Evolutionary conservation across 768 basidiomycete species (phyloP).

Genomic region (Tulasnella sp.): DNA sequence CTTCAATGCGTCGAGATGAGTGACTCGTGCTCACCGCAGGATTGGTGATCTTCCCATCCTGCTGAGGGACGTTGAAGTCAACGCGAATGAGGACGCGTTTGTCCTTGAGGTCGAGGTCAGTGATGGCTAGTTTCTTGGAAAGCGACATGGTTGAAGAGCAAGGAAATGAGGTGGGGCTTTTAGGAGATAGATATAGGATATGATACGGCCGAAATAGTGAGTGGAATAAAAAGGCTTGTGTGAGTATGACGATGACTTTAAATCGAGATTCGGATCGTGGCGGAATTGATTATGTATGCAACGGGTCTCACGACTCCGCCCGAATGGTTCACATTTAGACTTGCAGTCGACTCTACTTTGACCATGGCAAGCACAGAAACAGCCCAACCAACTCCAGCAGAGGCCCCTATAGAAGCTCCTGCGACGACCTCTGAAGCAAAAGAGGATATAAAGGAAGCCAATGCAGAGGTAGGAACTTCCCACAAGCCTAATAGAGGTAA

Average conservation of each 20-base stretch:
- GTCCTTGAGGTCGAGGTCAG: slow-evolving; percentile 73
- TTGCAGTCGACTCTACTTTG: no score
- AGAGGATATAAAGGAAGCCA: no score
- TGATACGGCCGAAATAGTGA: not conserved
- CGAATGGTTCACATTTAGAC: no score
- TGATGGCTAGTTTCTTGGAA: slow-evolving; percentile 86
- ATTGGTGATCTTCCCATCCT: slow-evolving; percentile 88
- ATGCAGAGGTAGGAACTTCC: no score
- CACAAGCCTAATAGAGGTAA: no score
- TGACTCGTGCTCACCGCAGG: slow-evolving; percentile 56
- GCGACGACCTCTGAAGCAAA: no score
- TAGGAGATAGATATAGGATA: slow-evolving; percentile 5
- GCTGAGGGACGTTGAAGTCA: slow-evolving; percentile 85
- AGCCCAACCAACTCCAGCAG: not conserved
- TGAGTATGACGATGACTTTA: not conserved
- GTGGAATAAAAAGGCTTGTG: not conserved
- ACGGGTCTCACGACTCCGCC: slow-evolving; percentile 3
- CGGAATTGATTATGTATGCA: not conserved
- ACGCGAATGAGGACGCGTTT: slow-evolving; percentile 90
- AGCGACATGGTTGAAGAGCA: slow-evolving; percentile 57
- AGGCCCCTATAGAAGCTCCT: not conserved
- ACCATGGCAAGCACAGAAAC: not conserved
- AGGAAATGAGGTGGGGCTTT: slow-evolving; percentile 6
- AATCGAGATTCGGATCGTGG: slow-evolving; percentile 3
- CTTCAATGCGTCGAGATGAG: not conserved